Evolutionary conservation across 306 rosid genomes (phyloP), one percentile per base, ranked within the genome.

Genomic region (Hippophae tibetana): DNA sequence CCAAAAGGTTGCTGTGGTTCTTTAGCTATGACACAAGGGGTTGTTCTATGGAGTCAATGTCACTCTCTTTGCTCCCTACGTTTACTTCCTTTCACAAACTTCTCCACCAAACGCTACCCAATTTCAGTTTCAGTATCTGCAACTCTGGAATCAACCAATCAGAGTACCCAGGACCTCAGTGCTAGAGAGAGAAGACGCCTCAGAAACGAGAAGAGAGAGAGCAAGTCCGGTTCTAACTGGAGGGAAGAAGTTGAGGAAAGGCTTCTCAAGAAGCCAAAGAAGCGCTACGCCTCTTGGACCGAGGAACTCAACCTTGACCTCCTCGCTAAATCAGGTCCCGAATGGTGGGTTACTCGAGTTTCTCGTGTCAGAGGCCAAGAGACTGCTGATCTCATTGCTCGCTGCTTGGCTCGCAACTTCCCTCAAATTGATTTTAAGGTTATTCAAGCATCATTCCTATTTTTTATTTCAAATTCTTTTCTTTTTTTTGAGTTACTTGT

Each of bases 261-360:
- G 80, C 85, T 92, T 23, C 74, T 74, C 10, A 66, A 71, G 72
- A 92, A 92, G 63, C 86, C 87, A 38, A 92, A 82, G 76, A 86
- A 92, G 81, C 54, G 77, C 66, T 73, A 56, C 41, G 68, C 74
- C 5, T 57, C 78, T 2, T 87, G 92, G 96, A 87, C 62, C 5
- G 96, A 83, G 6, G 80, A 87, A 71, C 92, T 85, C 54, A 87
- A 90, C 74, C 82, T 87, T 8, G 85, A 90, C 45, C 75, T 67
- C 63, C 84, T 92, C 26, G 77, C 89, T 56, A 72, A 74, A 6
- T 68, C 71, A 58, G 98, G 96, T 48, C 92, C 95, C 9, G 93
- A 83, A 27, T 92, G 98, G 98, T 90, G 84, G 85, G 75, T 78
- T 53, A 18, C 85, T 48, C 76, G 87, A 1, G 96, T 77, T 5